A percentile compares a stretch with the other conserved stretches of the same genome.
Evolutionary conservation across 495 filamentous ascomycete species (phyloP).

Genomic region (Daldinia bambusicola): DNA sequence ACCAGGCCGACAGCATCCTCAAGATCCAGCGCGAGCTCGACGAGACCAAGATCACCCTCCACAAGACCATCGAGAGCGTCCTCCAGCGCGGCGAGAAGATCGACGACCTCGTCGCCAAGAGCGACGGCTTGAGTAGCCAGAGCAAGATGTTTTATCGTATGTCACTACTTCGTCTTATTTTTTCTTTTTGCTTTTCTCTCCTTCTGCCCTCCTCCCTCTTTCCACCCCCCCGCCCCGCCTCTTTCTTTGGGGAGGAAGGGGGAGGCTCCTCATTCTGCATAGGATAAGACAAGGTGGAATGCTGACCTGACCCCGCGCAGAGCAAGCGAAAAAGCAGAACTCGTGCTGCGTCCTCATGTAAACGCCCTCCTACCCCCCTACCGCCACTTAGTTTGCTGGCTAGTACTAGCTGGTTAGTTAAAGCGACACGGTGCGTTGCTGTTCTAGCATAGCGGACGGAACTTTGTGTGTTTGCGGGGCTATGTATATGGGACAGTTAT

Average conservation of each 20-base stretch:
- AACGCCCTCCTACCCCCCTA: slow-evolving; percentile 3
- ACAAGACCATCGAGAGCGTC: slow-evolving; percentile 94
- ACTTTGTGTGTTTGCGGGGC: slow-evolving; percentile 31
- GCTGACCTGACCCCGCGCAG: slow-evolving; percentile 24
- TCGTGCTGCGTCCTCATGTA: slow-evolving; percentile 90
- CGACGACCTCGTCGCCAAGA: slow-evolving; percentile 87
- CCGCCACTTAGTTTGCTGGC: not conserved
- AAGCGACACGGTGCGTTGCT: slow-evolving; percentile 20
- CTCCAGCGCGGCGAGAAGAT: slow-evolving; percentile 92
- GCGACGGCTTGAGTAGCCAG: slow-evolving; percentile 83
- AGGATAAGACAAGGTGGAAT: not conserved
- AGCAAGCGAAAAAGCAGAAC: slow-evolving; percentile 93
- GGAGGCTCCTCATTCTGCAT: not conserved
- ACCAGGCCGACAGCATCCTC: slow-evolving; percentile 88
- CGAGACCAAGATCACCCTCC: slow-evolving; percentile 96
- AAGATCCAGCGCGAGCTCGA: slow-evolving; percentile 97
- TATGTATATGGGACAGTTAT: slow-evolving; percentile 23
- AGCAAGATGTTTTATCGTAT: slow-evolving; percentile 97
- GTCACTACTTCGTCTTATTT: slow-evolving; percentile 40
- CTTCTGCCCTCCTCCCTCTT: not conserved
- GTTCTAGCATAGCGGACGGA: slow-evolving; percentile 40
- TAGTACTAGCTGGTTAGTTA: not conserved
- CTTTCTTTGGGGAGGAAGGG: too few relatives aligned
- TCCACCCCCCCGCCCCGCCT: not conserved
- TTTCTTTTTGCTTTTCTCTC: slow-evolving; percentile 1